Evolutionary conservation across 2,329 filamentous ascomycete species (phyloP), one percentile per base, ranked within the genome.

Genomic region (Aspergillus pseudoglaucus): DNA sequence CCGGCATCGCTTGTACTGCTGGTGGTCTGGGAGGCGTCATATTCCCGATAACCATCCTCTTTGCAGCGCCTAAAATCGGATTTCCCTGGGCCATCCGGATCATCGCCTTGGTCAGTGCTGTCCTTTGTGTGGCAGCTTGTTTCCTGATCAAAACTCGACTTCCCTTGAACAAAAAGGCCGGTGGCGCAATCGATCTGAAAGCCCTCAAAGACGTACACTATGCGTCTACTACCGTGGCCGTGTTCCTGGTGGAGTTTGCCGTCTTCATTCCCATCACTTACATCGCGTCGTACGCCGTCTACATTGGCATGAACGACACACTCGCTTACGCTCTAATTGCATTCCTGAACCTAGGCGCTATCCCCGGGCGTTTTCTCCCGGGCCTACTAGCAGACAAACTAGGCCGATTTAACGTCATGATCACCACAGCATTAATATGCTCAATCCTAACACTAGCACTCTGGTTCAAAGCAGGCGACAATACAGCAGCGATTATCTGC

Each of bases 261-360:
- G 59, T 67, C 10, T 68, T 68, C 40, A 61, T 69, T 14, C 67
- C 66, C 0, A 53, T 61, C 30, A 62, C 63, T 9, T 70, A 70
- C 47, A 52, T 70, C 23, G 54, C 62, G 3, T 63, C 60, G 7
- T 67, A 68, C 14, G 58, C 56, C 6, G 42, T 67, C 6, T 44
- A 59, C 8, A 52, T 45, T 5, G 62, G 65, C 0, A 53, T 67
- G 5, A 48, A 55, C 14, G 47, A 46, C 1, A 48, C 48, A 2
- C 41, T 68, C 1, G 52, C 65, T 2, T 68, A 67, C 41, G 30
- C 58, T 10, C 57, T 67, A 17, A 53, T 66, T 6, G 54, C 60
- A 0, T 59, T 68, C 20, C 50, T 68, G 10, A 69, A 69, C 15
- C 57, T 55, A 1, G 59, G 56, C 4, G 57, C 60, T 1, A 56